Percentiles rank a stretch among this genome's conserved stretches.
These are phyloP conservation scores for Rhodomyrtus psidioides DNA, from an alignment of 441 rosid genomes.

Conservation along the genomic window DNA sequence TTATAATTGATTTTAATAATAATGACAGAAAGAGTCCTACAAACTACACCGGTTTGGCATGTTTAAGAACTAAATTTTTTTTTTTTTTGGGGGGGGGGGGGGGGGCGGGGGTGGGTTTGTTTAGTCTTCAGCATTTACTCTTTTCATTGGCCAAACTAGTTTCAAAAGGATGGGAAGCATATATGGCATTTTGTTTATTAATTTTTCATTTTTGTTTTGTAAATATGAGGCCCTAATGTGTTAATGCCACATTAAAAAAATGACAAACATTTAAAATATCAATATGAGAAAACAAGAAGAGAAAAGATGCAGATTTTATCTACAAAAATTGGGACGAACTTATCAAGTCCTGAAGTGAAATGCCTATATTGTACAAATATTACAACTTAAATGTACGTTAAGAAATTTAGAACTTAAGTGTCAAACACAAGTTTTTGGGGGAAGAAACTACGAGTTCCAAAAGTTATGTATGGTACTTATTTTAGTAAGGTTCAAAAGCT, in stretches of 20 bases:
- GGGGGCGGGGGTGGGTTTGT: too few relatives aligned
- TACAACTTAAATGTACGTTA: too few relatives aligned
- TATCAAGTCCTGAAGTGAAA: neutral
- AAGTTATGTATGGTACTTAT: too few relatives aligned
- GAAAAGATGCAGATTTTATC: neutral
- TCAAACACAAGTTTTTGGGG: neutral
- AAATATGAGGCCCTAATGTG: neutral
- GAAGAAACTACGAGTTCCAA: too few relatives aligned
- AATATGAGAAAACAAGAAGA: too few relatives aligned
- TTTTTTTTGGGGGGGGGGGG: too few relatives aligned
- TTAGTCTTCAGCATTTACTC: neutral
- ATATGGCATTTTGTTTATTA: fast-evolving
- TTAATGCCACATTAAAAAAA: neutral
- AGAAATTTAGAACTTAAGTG: neutral
- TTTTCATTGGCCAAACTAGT: neutral
- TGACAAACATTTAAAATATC: too few relatives aligned
- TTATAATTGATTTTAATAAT: neutral
- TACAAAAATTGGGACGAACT: fast-evolving
- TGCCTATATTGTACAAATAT: neutral
- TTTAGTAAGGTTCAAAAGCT: too few relatives aligned
- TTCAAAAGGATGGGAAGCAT: fast-evolving
- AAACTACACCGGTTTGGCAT: neutral
- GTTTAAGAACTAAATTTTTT: neutral
- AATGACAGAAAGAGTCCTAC: neutral
- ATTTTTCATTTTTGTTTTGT: neutral